Base-by-base conservation (phyloP, 352 stramenopile genomes). In the Elongisporangium undulatum region DNA sequence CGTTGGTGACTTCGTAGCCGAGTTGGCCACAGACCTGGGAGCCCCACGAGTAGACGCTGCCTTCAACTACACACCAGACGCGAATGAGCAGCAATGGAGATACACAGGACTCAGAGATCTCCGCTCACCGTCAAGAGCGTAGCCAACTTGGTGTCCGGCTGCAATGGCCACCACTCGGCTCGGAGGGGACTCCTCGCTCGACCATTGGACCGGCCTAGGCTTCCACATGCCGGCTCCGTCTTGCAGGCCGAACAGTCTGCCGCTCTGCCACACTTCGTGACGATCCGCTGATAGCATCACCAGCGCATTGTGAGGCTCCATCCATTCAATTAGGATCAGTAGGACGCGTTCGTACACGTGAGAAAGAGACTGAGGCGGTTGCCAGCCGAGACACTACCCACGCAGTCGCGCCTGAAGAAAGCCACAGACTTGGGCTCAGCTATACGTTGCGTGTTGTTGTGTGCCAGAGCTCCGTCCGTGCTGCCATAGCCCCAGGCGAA, bases 291-390 rank as follows among this genome's bases (percentile, higher is more conserved):
- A 39, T 1, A 52, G 4, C 45, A 51, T 16, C 51, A 67, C 50
- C 8, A 39, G 61, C 41, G 12, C 48, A n/a, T 13, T 38, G 17
- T 41, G 13, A 16, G 55, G 19, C 58, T 3, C 23, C 55, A 19
- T 17, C 15, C 19, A 20, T 9, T 41, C 12, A 45, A 12, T 16
- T 38, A 9, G n/a, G 53, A 1, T 13, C 8, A 52, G 23, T 13
- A 34, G 17, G 13, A 49, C 26, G 1, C 21, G 20, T 9, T 52
- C 58, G 16, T 52, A 83, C 74, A 62, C 22, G 70, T 83, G 21
- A 89, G 77, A 57, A 90, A 89, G 23, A 90, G 55, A 61, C 81
- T 90, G 17, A 87, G 51, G 3, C 74, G 71, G 51, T 86, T 67
- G 22, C 81, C 81, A 6, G 81, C 77, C 0, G 81, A 82, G 8